These are phyloP conservation scores for Arxiozyma heterogenica DNA, from an alignment of 1,139 yeast species.

Conservation along the genomic window DNA sequence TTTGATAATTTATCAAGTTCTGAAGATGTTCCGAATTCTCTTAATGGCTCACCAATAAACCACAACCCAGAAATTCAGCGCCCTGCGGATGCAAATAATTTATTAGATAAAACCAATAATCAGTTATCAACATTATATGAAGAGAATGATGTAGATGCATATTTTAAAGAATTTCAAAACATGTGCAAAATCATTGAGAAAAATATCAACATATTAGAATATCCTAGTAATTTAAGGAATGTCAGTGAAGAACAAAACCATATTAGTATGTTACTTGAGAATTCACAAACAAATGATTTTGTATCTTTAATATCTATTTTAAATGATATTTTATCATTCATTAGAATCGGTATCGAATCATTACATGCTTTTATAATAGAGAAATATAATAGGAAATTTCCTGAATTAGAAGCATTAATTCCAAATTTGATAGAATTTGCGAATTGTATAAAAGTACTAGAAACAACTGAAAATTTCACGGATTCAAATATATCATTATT, in stretches of 20 bases:
- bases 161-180: neutral
- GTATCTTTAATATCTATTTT: slow-evolving; percentile 45
- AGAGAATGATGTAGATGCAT: neutral
- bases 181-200: neutral
- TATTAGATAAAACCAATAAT: neutral
- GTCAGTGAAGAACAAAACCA: neutral
- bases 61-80: neutral
- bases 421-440: slow-evolving; percentile 61
- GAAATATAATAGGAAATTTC: slow-evolving; percentile 54
- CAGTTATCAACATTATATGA: neutral
- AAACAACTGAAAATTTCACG: slow-evolving; percentile 38
- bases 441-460: slow-evolving; percentile 41
- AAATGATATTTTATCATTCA: slow-evolving; percentile 48
- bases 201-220: neutral
- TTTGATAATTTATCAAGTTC: slow-evolving; percentile 6
- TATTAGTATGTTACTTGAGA: neutral
- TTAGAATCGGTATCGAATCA: slow-evolving; percentile 46
- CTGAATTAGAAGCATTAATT: slow-evolving; percentile 60
- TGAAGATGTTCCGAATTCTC: slow-evolving; percentile 2
- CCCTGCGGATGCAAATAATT: neutral
- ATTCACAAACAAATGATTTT: slow-evolving; percentile 28
- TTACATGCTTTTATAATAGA: slow-evolving; percentile 45
- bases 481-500: slow-evolving; percentile 26
- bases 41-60: too few relatives aligned
- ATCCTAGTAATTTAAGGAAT: neutral